Conservation (phyloP, 129 eudicot genomes). For the Flaveria sonorensis region DNA sequence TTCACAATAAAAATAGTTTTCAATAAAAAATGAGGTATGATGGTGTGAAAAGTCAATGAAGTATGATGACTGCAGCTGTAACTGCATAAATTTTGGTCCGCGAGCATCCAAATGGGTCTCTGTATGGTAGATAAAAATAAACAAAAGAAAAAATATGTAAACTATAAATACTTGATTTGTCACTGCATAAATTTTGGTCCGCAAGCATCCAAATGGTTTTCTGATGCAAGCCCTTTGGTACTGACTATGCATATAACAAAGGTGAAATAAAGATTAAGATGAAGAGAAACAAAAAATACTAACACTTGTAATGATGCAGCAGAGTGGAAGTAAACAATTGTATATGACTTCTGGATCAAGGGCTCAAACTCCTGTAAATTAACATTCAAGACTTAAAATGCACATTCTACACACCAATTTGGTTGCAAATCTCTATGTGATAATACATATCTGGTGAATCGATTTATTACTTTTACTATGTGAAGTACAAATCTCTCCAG, state of each 20-base stretch:
- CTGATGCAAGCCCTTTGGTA: too few relatives aligned
- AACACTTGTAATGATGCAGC: constrained; percentile 88
- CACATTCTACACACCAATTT: constrained; percentile 16
- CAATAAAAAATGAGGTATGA: background rate
- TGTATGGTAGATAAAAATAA: too few relatives aligned
- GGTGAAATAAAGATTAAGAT: background rate
- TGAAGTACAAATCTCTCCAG: constrained; percentile 74
- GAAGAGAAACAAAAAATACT: constrained; percentile 27
- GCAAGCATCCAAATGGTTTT: too few relatives aligned
- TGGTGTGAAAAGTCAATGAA: background rate
- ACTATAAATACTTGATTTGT: too few relatives aligned
- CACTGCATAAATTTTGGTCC: too few relatives aligned
- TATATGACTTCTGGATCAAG: constrained; percentile 80
- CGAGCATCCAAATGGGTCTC: too few relatives aligned
- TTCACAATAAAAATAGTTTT: constrained; percentile 14
- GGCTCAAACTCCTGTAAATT: constrained; percentile 85
- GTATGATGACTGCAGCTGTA: background rate
- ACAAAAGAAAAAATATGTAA: too few relatives aligned
- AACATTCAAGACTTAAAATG: constrained; percentile 19
- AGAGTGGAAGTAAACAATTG: constrained; percentile 87
- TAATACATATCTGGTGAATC: background rate
- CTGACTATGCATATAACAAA: too few relatives aligned
- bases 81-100: too few relatives aligned
- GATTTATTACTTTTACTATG: constrained; percentile 63
- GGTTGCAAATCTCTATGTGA: background rate